These are phyloP conservation scores for Mycena latifolia DNA, from an alignment of 768 basidiomycete species.

Conservation along the genomic window DNA sequence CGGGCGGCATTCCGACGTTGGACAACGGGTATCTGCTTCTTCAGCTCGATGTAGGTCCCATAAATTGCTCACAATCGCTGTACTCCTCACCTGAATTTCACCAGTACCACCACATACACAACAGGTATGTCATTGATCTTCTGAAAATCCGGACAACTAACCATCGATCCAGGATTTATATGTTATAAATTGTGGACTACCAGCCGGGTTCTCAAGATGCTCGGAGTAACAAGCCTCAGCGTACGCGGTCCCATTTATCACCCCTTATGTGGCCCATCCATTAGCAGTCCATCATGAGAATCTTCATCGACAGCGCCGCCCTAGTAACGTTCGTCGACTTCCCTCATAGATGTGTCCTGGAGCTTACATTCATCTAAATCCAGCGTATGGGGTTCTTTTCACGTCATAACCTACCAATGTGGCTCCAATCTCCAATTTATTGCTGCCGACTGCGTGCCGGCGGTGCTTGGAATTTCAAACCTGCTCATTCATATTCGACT, in stretches of 20 bases:
- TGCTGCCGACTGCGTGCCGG: not conserved
- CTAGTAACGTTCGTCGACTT: not conserved
- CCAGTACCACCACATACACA: not conserved
- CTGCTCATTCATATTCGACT: slow-evolving; percentile 9
- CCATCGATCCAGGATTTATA: not conserved
- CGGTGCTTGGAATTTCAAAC: slow-evolving; percentile 1
- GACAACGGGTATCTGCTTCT: slow-evolving; percentile 18
- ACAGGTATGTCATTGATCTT: not conserved
- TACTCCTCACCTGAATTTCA: too few species aligned
- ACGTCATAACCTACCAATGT: slow-evolving; percentile 5
- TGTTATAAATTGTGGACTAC: slow-evolving; percentile 23
- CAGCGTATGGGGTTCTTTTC: slow-evolving; percentile 9
- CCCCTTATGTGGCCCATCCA: not conserved
- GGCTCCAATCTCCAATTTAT: slow-evolving; percentile 12
- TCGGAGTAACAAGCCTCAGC: not conserved
- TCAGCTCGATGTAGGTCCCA: not conserved
- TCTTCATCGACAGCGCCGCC: slow-evolving; percentile 17
- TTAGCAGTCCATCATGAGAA: slow-evolving; percentile 1
- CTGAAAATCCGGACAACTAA: not conserved
- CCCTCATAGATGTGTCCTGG: too few species aligned
- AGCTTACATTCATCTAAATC: not conserved
- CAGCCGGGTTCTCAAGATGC: slow-evolving; percentile 2
- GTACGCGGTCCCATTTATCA: not conserved
- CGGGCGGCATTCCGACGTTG: not conserved
- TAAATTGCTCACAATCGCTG: too few species aligned